Base-by-base conservation (phyloP, 2,329 filamentous ascomycete genomes). In the Chaetomiaceae sp. region DNA sequence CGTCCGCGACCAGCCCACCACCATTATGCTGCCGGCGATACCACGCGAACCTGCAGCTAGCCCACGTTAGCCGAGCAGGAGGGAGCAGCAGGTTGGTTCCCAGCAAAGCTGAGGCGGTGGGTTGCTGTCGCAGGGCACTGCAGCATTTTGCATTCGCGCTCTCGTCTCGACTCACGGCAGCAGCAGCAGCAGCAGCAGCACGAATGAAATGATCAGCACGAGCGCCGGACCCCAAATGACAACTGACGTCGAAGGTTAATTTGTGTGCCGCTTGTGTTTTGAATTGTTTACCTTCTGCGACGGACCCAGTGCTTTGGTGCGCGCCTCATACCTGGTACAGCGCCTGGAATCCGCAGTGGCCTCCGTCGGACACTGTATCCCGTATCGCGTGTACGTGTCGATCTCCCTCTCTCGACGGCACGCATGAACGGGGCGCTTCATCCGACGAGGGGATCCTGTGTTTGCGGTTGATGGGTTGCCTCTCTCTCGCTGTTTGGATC, bases 401-500 rank as follows among this genome's bases (percentile, higher is more conserved):
- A n/a, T n/a, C n/a, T n/a, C n/a, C n/a, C n/a, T n/a, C n/a, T n/a
- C n/a, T n/a, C n/a, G n/a, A n/a, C n/a, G n/a, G n/a, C n/a, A 40
- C 42, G 45, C 48, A 49, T 45, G 40, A 47, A 14, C 19, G 48
- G n/a, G n/a, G 45, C 36, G 36, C 42, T 32, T 42, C 37, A 33
- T 49, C 33, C 19, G 35, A 33, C n/a, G 37, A 40, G 37, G 47
- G 37, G 47, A 34, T 42, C 39, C 27, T 38, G n/a, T 44, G 43
- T 49, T 43, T 44, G 42, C 20, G 36, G 17, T 52, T 52, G 47
- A 47, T 49, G 26, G 43, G n/a, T 19, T 26, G 29, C 38, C 46
- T 24, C 36, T 37, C 41, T 18, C 34, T 30, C 26, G n/a, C n/a
- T 40, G n/a, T 38, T 45, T 43, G 38, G 19, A 39, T 48, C 29